Evolutionary conservation across 1,139 yeast species (phyloP).

Genomic region (Yamadazyma dendronema): DNA sequence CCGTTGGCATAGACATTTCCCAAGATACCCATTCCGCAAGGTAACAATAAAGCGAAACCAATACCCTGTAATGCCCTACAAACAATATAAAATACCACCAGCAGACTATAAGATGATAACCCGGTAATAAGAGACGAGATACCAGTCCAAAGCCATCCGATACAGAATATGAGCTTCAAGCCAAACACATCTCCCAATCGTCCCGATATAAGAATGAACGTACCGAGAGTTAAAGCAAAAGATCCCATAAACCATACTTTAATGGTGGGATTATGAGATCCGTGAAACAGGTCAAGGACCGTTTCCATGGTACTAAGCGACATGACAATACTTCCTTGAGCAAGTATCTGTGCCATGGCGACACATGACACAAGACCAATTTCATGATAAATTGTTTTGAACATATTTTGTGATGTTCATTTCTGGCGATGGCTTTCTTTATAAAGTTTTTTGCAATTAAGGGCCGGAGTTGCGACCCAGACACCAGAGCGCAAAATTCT

Average conservation of each 20-base stretch:
- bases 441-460: background rate
- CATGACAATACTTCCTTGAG: conserved; percentile 42
- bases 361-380: conserved; percentile 27
- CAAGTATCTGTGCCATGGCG: conserved; percentile 39
- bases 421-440: background rate
- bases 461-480: conserved; percentile 6
- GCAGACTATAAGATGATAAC: conserved; percentile 40
- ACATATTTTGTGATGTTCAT: no score
- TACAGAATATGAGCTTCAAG: conserved; percentile 36
- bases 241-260: conserved; percentile 59
- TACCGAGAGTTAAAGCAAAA: conserved; percentile 55
- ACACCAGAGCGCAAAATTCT: no score
- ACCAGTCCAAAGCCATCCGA: conserved; percentile 45
- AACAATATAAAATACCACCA: conserved; percentile 46
- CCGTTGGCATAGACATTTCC: conserved; percentile 49
- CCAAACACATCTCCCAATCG: conserved; percentile 59
- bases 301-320: conserved; percentile 40
- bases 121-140: conserved; percentile 51
- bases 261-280: conserved; percentile 17
- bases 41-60: conserved; percentile 47
- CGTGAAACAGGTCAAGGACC: conserved; percentile 28
- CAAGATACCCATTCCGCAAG: conserved; percentile 19
- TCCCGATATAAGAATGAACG: conserved; percentile 61
- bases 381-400: conserved; percentile 27
- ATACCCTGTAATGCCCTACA: conserved; percentile 56